Conservation (phyloP, 2,329 filamentous ascomycete species). For the Nigrograna mackinnonii region DNA sequence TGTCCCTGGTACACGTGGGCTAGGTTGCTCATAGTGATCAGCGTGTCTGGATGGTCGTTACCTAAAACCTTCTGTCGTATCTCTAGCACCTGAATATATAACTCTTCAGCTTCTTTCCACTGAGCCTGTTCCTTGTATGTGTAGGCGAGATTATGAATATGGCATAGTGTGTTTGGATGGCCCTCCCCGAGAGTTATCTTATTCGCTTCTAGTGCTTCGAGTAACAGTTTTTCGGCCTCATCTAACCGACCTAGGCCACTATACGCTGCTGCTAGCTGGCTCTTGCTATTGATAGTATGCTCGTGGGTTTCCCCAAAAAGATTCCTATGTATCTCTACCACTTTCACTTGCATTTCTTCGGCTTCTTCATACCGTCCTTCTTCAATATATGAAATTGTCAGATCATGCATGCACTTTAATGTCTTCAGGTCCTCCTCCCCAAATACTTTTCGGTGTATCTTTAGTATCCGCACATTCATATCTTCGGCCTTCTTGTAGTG, state of each 20-base stretch:
- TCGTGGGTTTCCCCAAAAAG: background rate
- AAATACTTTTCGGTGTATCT: too few species aligned
- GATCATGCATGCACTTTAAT: too few species aligned
- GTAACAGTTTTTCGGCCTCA: slow-evolving; percentile 2
- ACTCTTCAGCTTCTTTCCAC: slow-evolving; percentile 3
- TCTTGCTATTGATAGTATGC: background rate
- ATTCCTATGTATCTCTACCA: background rate
- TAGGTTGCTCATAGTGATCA: background rate
- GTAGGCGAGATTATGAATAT: background rate
- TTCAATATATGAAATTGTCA: too few species aligned
- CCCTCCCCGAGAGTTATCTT: background rate
- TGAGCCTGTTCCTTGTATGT: slow-evolving; percentile 3
- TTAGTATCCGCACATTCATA: too few species aligned
- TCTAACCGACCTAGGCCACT: background rate
- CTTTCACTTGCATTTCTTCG: background rate
- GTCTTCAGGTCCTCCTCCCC: too few species aligned
- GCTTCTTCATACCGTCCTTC: background rate
- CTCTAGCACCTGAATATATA: background rate
- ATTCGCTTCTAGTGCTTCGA: background rate
- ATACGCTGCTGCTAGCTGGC: slow-evolving; percentile 1
- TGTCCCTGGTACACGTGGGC: too few species aligned
- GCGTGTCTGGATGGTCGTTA: slow-evolving; percentile 1
- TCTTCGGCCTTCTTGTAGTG: too few species aligned
- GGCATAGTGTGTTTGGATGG: background rate
- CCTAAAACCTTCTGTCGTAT: background rate